Conservation (phyloP, 2,329 filamentous ascomycete species). For the Calonectria pauciramosa region DNA sequence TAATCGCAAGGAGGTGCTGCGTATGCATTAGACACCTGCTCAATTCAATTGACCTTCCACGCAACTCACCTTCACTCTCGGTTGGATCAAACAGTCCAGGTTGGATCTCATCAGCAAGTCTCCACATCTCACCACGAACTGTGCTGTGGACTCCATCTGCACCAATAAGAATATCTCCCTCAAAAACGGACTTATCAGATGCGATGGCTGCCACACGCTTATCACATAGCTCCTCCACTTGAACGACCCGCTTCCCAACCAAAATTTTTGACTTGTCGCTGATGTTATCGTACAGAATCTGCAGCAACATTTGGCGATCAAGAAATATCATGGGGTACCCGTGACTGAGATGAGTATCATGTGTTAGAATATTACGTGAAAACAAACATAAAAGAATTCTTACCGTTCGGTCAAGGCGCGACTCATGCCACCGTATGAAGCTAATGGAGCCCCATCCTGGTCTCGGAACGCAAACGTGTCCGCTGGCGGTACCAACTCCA, state of each 20-base stretch:
- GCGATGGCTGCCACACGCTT: slow-evolving; percentile 47
- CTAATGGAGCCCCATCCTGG: neutral
- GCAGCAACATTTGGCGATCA: slow-evolving; percentile 51
- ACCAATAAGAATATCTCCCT: slow-evolving; percentile 52
- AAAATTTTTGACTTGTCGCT: slow-evolving; percentile 44
- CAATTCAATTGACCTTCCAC: neutral
- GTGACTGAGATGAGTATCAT: slow-evolving; percentile 18
- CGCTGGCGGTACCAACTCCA: slow-evolving; percentile 4
- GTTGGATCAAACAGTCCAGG: neutral
- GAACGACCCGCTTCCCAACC: slow-evolving; percentile 29
- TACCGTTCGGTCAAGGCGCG: slow-evolving; percentile 12
- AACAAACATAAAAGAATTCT: neutral
- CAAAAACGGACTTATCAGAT: slow-evolving; percentile 45
- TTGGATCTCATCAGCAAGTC: neutral
- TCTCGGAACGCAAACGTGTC: slow-evolving; percentile 14
- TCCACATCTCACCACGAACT: slow-evolving; percentile 47
- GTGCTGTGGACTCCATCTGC: slow-evolving; percentile 57
- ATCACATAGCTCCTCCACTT: neutral
- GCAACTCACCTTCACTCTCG: neutral
- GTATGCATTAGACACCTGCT: neutral
- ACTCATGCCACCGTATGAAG: neutral
- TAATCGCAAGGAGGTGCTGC: slow-evolving; percentile 17
- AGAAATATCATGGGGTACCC: slow-evolving; percentile 51
- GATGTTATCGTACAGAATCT: slow-evolving; percentile 51
- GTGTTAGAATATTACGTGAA: neutral